A percentile compares a stretch with the other conserved stretches of the same genome.
Evolutionary conservation across 306 rosid species (phyloP).

Genomic region (Corylus heterophylla): DNA sequence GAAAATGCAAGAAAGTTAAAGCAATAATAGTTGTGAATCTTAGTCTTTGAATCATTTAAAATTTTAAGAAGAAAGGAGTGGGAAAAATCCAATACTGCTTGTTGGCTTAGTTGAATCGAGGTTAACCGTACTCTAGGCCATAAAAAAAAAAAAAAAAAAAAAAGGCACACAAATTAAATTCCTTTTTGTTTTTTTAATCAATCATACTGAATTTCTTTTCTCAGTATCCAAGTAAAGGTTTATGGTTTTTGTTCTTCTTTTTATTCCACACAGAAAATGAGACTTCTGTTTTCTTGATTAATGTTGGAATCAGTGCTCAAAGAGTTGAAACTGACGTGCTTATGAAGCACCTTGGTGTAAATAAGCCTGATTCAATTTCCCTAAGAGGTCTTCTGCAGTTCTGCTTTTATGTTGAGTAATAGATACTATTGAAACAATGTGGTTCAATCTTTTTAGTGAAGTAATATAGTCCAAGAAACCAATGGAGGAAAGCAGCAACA

Average conservation of each 20-base stretch:
- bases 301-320: slow-evolving; percentile 4
- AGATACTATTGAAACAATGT: slow-evolving; percentile 8
- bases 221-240: not conserved
- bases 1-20: not conserved
- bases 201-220: not conserved
- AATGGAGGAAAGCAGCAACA: slow-evolving; percentile 61
- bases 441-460: slow-evolving; percentile 21
- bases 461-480: slow-evolving; percentile 32
- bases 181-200: not conserved
- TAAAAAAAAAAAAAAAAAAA: too few species aligned
- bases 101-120: slow-evolving; percentile 1
- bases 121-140: not conserved
- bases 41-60: not conserved
- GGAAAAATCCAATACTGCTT: not conserved
- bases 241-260: too few species aligned
- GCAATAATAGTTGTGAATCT: not conserved
- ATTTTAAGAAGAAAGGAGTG: not conserved
- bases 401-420: slow-evolving; percentile 5
- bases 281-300: not conserved
- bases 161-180: not conserved
- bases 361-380: slow-evolving; percentile 13
- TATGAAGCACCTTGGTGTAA: not conserved
- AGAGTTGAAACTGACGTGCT: not conserved
- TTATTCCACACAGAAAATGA: not conserved
- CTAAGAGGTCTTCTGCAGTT: not conserved